A percentile compares a stretch with the other conserved stretches of the same genome.
Evolutionary conservation across 75 land plant species (phyloP).

Genomic region (Picea sitchensis): DNA sequence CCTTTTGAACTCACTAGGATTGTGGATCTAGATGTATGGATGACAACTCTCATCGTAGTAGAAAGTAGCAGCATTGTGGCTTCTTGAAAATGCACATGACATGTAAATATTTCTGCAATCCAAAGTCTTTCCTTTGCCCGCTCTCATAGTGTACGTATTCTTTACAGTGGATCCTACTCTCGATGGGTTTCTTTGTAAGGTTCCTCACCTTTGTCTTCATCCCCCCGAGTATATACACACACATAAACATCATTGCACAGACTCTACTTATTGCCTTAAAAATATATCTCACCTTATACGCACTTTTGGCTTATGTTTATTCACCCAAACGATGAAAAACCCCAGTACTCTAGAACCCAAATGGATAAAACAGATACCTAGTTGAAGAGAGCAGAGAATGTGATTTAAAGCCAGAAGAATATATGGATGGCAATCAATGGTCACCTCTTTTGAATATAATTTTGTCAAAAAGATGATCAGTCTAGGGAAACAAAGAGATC

Average conservation of each 20-base stretch:
- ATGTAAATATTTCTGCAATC: constrained; percentile 7
- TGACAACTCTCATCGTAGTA: constrained; percentile 42
- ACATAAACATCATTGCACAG: not conserved
- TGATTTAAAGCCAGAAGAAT: no score
- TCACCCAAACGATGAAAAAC: no score
- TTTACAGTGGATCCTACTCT: constrained; percentile 9
- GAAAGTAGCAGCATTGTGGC: not conserved
- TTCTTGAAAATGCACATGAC: not conserved
- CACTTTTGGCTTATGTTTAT: no score
- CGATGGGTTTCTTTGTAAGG: not conserved
- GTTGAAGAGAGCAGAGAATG: no score
- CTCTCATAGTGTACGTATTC: not conserved
- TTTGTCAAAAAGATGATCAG: no score
- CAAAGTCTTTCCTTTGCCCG: not conserved
- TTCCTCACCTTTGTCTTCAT: not conserved
- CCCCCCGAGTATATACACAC: not conserved
- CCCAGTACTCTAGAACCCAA: no score
- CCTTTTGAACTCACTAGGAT: constrained; percentile 29
- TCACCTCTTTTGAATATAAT: no score
- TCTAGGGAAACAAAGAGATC: no score
- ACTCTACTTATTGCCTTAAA: no score
- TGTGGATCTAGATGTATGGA: constrained; percentile 42
- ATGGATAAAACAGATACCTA: no score
- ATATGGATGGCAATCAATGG: no score
- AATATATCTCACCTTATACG: no score